These are phyloP conservation scores for Fusarium palustre DNA, from an alignment of 2,329 filamentous ascomycete species.

Conservation along the genomic window DNA sequence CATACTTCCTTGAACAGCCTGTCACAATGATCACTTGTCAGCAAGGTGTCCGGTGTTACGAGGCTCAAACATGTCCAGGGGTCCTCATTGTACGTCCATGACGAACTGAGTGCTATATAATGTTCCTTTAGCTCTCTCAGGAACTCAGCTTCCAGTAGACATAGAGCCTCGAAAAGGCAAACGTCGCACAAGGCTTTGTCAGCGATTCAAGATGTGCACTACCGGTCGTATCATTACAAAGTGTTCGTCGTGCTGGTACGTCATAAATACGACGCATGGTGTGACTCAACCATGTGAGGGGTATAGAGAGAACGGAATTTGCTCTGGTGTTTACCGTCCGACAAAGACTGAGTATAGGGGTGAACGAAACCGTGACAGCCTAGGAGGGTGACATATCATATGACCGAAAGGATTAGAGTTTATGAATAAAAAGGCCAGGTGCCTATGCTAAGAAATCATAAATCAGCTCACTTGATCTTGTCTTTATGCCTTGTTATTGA, in stretches of 20 bases:
- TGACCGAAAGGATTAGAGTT: not conserved
- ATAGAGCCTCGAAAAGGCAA: not conserved
- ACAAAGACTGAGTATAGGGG: not conserved
- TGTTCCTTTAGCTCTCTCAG: not conserved
- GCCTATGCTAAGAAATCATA: not conserved
- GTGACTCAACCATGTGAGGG: not conserved
- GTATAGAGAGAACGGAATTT: not conserved
- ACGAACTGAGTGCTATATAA: not conserved
- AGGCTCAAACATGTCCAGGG: not conserved
- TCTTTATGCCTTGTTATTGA: too few relatives aligned
- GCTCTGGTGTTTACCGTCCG: not conserved
- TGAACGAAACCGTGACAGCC: too few relatives aligned
- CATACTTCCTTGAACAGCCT: not conserved
- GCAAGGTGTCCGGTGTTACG: not conserved
- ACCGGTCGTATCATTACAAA: not conserved
- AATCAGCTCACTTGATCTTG: not conserved
- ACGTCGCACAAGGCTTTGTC: not conserved
- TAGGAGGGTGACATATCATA: not conserved
- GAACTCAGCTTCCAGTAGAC: not conserved
- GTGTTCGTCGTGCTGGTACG: not conserved
- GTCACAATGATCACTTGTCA: not conserved
- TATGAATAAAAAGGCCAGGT: not conserved
- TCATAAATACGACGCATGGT: slow-evolving; percentile 1
- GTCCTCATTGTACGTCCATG: not conserved
- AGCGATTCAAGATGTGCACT: not conserved